Evolutionary conservation across 441 rosid species (phyloP).

Genomic region (Jatropha multifida): DNA sequence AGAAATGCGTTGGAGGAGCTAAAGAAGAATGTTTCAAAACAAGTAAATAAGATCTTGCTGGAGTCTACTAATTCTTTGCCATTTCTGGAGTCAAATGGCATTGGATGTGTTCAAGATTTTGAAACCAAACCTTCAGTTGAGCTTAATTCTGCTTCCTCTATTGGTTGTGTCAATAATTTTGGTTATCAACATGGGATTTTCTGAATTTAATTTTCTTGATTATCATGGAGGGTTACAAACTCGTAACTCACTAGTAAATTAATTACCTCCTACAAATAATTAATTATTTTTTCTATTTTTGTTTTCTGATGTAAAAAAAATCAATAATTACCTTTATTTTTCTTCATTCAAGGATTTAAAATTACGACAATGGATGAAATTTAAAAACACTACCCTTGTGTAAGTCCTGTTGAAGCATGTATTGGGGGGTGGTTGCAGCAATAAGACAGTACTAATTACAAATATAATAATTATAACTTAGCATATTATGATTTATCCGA

Average conservation of each 20-base stretch:
- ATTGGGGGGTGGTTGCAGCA: no score
- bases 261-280: neutral
- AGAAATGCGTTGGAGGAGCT: slow-evolving; percentile 26
- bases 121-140: slow-evolving; percentile 16
- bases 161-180: slow-evolving; percentile 15
- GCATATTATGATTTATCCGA: no score
- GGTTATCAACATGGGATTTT: slow-evolving; percentile 22
- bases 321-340: neutral
- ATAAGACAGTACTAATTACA: no score
- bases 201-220: slow-evolving; percentile 15
- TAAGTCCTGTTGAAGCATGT: no score
- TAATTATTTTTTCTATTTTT: neutral
- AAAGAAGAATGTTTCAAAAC: slow-evolving; percentile 23
- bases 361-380: no score
- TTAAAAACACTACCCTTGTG: no score
- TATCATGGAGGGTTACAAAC: slow-evolving; percentile 7
- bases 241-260: slow-evolving; percentile 23
- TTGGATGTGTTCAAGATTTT: slow-evolving; percentile 8
- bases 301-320: neutral
- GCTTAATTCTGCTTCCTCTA: neutral
- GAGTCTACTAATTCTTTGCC: slow-evolving; percentile 20
- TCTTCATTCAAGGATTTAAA: no score
- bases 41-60: slow-evolving; percentile 9
- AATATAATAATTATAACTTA: no score
- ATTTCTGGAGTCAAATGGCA: slow-evolving; percentile 12